A percentile compares a stretch with the other conserved stretches of the same genome.
Conservation (phyloP, 139 green algal species). For the Gonium pectorale region DNA sequence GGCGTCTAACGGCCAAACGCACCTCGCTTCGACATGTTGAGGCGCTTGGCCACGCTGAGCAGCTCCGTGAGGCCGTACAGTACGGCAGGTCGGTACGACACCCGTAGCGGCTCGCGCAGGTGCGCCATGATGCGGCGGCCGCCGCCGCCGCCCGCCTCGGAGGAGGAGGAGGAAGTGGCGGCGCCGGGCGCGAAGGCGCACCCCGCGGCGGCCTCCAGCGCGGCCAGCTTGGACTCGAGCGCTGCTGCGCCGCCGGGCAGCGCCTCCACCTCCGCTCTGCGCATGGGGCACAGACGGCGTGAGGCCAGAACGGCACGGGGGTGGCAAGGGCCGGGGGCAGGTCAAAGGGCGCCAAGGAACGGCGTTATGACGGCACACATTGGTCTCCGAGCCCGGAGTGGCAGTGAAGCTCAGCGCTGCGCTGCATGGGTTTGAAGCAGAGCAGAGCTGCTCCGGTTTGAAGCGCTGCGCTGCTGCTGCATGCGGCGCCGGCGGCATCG, state of each 20-base stretch:
- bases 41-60: conserved; percentile 31
- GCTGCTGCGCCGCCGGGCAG: conserved; percentile 21
- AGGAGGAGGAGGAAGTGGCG: too few relatives aligned
- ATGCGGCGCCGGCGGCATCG: too few relatives aligned
- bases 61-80: conserved; percentile 36
- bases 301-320: neutral
- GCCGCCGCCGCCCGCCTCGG: neutral
- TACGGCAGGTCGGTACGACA: conserved; percentile 32
- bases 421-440: too few relatives aligned
- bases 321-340: neutral
- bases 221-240: neutral
- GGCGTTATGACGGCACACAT: too few relatives aligned
- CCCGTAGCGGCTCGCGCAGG: conserved; percentile 36
- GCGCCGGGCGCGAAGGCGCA: neutral
- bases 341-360: too few relatives aligned
- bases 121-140: conserved; percentile 41
- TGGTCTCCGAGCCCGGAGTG: too few relatives aligned
- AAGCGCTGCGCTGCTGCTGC: too few relatives aligned
- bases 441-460: too few relatives aligned
- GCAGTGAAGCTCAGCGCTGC: too few relatives aligned
- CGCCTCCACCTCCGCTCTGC: conserved; percentile 21
- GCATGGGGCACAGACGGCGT: neutral
- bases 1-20: too few relatives aligned
- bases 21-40: conserved; percentile 10
- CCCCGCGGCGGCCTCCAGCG: conserved; percentile 27